These are phyloP conservation scores for Raphanus hybrid DNA, from an alignment of 441 rosid genomes.

Conservation along the genomic window DNA sequence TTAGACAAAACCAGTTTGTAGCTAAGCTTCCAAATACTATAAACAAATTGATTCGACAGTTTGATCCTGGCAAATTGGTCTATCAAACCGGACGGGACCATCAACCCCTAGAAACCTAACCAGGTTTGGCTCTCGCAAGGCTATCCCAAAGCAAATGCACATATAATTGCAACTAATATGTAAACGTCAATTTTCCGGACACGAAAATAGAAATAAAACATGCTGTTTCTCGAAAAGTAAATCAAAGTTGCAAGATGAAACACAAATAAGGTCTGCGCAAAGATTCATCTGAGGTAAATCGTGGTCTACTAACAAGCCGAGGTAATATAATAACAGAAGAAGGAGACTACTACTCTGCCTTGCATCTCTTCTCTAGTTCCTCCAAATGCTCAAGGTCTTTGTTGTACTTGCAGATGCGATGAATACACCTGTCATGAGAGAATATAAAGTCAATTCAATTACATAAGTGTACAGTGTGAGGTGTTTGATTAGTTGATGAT, in stretches of 20 bases:
- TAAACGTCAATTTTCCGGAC: not conserved
- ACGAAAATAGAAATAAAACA: conserved; percentile 10
- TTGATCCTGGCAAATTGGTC: not conserved
- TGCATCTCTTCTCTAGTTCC: conserved; percentile 74
- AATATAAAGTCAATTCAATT: not conserved
- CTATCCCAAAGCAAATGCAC: not conserved
- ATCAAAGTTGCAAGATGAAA: conserved; percentile 14
- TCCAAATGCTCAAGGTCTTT: conserved; percentile 75
- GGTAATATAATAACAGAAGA: conserved; percentile 15
- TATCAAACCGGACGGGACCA: not conserved
- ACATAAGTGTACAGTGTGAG: not conserved
- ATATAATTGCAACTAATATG: not conserved
- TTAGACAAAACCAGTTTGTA: not conserved
- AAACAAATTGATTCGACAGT: not conserved
- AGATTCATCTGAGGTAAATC: conserved; percentile 11
- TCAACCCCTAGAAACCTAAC: not conserved
- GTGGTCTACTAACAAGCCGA: conserved; percentile 25
- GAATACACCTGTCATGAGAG: conserved; percentile 57
- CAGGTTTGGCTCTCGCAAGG: not conserved
- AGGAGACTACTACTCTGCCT: conserved; percentile 52
- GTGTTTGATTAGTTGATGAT: not conserved
- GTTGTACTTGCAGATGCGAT: conserved; percentile 70
- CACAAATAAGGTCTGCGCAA: conserved; percentile 25
- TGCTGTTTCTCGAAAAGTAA: conserved; percentile 22
- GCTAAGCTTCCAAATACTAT: not conserved